These are phyloP conservation scores for Pleurostoma richardsiae DNA, from an alignment of 2,329 filamentous ascomycete species.

Conservation along the genomic window DNA sequence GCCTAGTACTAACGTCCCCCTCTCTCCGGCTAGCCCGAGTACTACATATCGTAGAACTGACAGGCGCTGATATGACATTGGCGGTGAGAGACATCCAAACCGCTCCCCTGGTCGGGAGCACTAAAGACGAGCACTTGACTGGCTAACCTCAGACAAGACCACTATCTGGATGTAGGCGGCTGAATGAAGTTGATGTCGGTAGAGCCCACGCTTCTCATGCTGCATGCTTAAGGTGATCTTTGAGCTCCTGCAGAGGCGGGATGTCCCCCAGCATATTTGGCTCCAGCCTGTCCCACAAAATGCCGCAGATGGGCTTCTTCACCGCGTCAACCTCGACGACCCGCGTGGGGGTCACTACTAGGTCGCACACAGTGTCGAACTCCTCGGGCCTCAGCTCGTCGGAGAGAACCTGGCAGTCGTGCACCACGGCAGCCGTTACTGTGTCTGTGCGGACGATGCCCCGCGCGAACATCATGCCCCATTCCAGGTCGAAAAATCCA, in stretches of 20 bases:
- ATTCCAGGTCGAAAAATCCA: slow-evolving; percentile 36
- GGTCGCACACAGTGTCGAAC: slow-evolving; percentile 35
- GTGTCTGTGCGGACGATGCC: slow-evolving; percentile 19
- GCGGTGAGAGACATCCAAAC: too few relatives aligned
- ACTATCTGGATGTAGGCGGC: too few relatives aligned
- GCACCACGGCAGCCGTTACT: slow-evolving; percentile 27
- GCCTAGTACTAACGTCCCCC: too few relatives aligned
- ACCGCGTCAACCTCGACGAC: slow-evolving; percentile 19
- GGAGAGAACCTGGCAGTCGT: slow-evolving; percentile 34
- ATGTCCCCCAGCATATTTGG: slow-evolving; percentile 29
- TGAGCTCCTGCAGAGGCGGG: slow-evolving; percentile 13
- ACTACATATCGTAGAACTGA: too few relatives aligned
- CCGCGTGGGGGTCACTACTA: slow-evolving; percentile 28
- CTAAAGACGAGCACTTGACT: too few relatives aligned
- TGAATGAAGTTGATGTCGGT: too few relatives aligned
- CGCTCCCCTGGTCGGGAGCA: too few relatives aligned
- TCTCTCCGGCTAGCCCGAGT: too few relatives aligned
- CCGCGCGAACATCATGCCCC: slow-evolving; percentile 29
- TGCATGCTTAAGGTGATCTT: neutral
- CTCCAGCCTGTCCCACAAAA: slow-evolving; percentile 30
- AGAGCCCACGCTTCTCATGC: too few relatives aligned
- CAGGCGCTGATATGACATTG: too few relatives aligned
- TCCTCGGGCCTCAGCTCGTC: slow-evolving; percentile 23
- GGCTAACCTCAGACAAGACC: too few relatives aligned
- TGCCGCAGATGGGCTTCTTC: slow-evolving; percentile 25